Percentiles rank a stretch among this genome's conserved stretches.
Conservation (phyloP, 83 land plant genomes). For the Thuja plicata region DNA sequence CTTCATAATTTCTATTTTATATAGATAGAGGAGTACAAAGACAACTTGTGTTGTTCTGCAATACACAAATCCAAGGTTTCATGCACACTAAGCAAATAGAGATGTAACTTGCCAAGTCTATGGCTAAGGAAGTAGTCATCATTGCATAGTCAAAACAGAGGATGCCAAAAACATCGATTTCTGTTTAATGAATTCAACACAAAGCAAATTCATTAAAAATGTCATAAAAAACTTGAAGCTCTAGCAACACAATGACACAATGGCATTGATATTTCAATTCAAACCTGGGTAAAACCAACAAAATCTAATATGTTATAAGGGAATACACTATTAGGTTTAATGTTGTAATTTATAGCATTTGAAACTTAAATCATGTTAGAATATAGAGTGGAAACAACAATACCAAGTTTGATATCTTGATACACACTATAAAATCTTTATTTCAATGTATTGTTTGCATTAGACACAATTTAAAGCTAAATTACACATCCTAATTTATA, state of each 20-base stretch:
- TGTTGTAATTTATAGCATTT: not conserved
- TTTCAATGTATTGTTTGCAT: not conserved
- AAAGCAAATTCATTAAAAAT: not conserved
- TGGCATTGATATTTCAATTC: not conserved
- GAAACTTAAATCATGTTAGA: not conserved
- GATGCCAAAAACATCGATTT: not conserved
- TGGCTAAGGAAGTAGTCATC: not conserved
- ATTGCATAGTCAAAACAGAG: not conserved
- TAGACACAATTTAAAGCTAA: no score
- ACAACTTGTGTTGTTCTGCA: not conserved
- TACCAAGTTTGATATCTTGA: not conserved
- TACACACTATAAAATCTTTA: not conserved
- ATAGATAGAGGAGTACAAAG: not conserved
- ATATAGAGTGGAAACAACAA: not conserved
- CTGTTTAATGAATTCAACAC: not conserved
- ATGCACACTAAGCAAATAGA: not conserved
- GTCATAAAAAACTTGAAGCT: not conserved
- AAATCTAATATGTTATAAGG: not conserved
- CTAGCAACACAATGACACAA: not conserved
- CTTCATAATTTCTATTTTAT: not conserved
- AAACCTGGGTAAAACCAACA: not conserved
- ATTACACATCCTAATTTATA: no score
- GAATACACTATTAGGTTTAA: not conserved
- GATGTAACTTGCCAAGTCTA: not conserved
- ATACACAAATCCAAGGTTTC: not conserved